Evolutionary conservation across 306 rosid species (phyloP).

Genomic region (Pterocarpus santalinus): DNA sequence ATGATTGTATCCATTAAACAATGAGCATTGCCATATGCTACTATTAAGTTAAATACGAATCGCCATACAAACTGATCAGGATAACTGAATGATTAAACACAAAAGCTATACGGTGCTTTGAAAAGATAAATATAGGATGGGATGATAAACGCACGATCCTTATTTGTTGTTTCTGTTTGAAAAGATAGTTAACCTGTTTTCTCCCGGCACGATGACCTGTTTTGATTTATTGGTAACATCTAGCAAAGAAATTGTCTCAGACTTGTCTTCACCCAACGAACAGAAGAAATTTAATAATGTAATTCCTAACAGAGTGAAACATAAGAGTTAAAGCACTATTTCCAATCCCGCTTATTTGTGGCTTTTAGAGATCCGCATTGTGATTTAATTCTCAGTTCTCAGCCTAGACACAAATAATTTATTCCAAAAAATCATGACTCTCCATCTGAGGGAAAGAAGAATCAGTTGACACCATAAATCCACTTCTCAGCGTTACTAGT

Average conservation of each 20-base stretch:
- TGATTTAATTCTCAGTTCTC: conserved; percentile 33
- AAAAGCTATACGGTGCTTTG: no score
- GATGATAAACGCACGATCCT: neutral
- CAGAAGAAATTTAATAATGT: conserved; percentile 8
- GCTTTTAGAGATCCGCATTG: conserved; percentile 43
- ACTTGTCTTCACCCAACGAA: neutral
- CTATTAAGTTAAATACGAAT: no score
- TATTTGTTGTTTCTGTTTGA: no score
- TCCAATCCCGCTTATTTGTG: conserved; percentile 41
- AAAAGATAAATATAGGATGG: no score
- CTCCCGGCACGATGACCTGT: neutral
- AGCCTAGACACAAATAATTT: conserved; percentile 24
- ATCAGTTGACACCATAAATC: conserved; percentile 81
- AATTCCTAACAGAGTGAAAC: conserved; percentile 20
- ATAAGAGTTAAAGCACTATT: conserved; percentile 8
- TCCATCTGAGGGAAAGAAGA: conserved; percentile 6
- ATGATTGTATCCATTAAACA: no score
- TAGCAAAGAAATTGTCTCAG: neutral
- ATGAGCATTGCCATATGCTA: no score
- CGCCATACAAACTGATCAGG: no score
- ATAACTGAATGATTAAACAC: no score
- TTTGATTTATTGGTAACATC: neutral
- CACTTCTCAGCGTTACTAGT: conserved; percentile 92
- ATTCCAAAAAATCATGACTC: conserved; percentile 42
- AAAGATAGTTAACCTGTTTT: neutral